Evolutionary conservation across 108 stramenopile species (phyloP), one percentile per base, ranked within the genome.

Genomic region (Nannochloropsis gaditana): DNA sequence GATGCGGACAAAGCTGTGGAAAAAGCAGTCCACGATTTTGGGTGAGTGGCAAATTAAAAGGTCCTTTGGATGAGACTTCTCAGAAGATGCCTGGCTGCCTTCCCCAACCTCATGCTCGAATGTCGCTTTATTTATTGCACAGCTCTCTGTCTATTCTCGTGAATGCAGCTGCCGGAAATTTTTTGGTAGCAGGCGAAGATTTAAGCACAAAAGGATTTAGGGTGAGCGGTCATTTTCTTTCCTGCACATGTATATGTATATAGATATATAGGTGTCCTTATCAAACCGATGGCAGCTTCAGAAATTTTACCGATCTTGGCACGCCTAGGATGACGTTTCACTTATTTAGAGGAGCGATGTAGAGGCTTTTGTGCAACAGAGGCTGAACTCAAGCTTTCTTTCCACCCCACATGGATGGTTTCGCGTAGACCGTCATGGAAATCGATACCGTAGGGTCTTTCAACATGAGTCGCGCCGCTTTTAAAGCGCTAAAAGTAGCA

Each of bases 121-220:
- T 31, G 31, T 1, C 31, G 31, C 31, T 31, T 31, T 31, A 31
- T 31, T 31, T 31, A 31, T 9, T 3, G 19, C 5, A 82, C 82
- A 82, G 82, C 17, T 43, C 43, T 44, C 19, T 44, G 8, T 19
- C n/a, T 90, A 93, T 96, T 85, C 83, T 96, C 44, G 90, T 96
- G 19, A 95, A 96, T 86, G 94, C 93, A 21, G 96, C 96, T 2
- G 96, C 96, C 2, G 96, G 96, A 44, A 97, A 97, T 85, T 97
- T 97, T 88, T 88, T 97, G 17, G 93, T 94, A 3, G 92, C 93
- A 81, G 96, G 95, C 5, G 88, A 93, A 80, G 90, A 90, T 79
- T 88, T 97, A 44, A 91, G 84, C 44, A 94, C 95, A n/a, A 96
- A 95, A 89, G 96, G 94, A 44, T 94, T 93, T 89, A 91, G 44